A percentile compares a stretch with the other conserved stretches of the same genome.
Evolutionary conservation across 108 stramenopile genomes (phyloP).

Genomic region (Discostella pseudostelligera): DNA sequence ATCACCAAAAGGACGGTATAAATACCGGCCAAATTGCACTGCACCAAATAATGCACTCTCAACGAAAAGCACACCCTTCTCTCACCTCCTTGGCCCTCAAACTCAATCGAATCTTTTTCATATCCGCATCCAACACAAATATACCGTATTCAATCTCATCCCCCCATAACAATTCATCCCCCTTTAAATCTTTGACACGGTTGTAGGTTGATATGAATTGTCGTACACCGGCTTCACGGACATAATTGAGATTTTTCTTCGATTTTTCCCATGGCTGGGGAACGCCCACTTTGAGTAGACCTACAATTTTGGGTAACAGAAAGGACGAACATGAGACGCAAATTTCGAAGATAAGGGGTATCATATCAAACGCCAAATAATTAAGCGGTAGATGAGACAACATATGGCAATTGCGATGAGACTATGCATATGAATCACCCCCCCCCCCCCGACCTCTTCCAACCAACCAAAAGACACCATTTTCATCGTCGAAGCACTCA

Average conservation of each 20-base stretch:
- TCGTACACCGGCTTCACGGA: constrained; percentile 89
- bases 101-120: constrained; percentile 79
- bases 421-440: too few species aligned
- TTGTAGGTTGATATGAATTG: constrained; percentile 97
- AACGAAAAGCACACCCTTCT: constrained; percentile 5
- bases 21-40: not conserved
- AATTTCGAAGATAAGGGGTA: too few species aligned
- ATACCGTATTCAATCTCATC: constrained; percentile 98
- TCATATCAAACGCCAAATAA: too few species aligned
- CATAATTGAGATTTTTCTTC: constrained; percentile 79
- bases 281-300: constrained; percentile 90
- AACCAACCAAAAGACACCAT: too few species aligned
- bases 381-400: too few species aligned
- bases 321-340: too few species aligned
- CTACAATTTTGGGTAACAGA: constrained; percentile 31
- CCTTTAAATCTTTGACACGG: constrained; percentile 90
- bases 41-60: too few species aligned
- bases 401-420: too few species aligned
- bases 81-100: constrained; percentile 84
- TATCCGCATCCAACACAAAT: constrained; percentile 80
- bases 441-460: not conserved
- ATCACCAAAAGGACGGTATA: too few species aligned
- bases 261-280: constrained; percentile 93
- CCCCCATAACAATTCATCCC: constrained; percentile 95
- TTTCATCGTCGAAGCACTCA: constrained; percentile 21